These are phyloP conservation scores for Penicillium canariense DNA, from an alignment of 495 filamentous ascomycete genomes.

Conservation along the genomic window DNA sequence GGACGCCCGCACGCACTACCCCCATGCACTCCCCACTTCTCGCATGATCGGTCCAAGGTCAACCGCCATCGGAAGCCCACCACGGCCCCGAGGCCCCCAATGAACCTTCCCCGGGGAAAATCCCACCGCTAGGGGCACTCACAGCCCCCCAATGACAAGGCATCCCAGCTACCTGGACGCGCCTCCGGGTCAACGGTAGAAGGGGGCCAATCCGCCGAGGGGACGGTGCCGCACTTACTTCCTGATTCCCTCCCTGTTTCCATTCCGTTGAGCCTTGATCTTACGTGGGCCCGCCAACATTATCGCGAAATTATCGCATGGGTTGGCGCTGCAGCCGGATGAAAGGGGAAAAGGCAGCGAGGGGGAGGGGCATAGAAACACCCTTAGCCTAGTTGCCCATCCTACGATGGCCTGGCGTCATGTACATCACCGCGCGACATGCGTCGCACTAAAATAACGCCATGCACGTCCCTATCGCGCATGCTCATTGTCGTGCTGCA, in stretches of 20 bases:
- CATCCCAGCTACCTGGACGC: conserved; percentile 10
- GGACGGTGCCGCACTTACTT: conserved; percentile 6
- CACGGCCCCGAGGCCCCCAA: not conserved
- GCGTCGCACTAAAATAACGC: not conserved
- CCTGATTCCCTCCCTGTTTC: not conserved
- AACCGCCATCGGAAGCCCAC: too few species aligned
- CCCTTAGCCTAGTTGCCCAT: too few species aligned
- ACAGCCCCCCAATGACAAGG: not conserved
- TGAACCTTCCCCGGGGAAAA: too few species aligned
- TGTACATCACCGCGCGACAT: not conserved
- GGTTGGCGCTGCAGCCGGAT: conserved; percentile 9
- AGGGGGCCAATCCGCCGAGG: not conserved
- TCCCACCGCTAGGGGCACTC: not conserved
- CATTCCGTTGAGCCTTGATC: not conserved
- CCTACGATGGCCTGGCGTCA: not conserved
- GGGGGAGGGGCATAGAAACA: too few species aligned
- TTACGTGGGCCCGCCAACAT: conserved; percentile 4
- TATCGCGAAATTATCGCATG: conserved; percentile 1
- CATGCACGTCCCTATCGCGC: not conserved
- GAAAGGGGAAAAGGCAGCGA: not conserved
- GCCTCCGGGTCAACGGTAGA: conserved; percentile 4
- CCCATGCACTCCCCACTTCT: too few species aligned
- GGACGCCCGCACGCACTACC: conserved; percentile 10
- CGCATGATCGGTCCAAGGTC: too few species aligned
- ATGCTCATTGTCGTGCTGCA: not conserved